Percentiles rank a stretch among this genome's conserved stretches.
phyloP scores from a whole-genome alignment of 2,329 filamentous ascomycete species.

The Scolecobasidium constrictum region DNA sequence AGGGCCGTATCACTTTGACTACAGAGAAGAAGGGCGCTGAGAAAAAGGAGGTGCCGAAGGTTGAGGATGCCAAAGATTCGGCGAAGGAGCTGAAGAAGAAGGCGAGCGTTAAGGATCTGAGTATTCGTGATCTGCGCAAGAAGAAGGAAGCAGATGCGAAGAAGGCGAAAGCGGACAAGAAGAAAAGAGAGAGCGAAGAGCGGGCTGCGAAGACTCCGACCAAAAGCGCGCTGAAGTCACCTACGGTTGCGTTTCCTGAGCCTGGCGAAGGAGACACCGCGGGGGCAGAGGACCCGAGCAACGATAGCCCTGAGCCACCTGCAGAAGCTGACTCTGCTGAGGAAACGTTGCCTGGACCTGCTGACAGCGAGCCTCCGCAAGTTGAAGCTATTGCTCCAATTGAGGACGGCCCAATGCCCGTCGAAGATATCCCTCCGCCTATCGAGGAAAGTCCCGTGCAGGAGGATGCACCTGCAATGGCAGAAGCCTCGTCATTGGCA shows the following conservation, averaged over 20 bases:
- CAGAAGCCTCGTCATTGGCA: no score
- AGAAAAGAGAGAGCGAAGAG: conserved; percentile 1
- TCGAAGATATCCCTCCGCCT: no score
- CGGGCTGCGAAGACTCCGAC: background rate
- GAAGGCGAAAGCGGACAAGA: conserved; percentile 3
- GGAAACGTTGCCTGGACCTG: no score
- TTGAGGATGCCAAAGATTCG: background rate
- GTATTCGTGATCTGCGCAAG: conserved; percentile 4
- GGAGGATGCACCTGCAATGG: no score
- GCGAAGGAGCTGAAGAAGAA: background rate
- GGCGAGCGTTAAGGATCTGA: conserved; percentile 1
- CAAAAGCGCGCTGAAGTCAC: conserved; percentile 5
- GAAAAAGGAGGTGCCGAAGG: conserved; percentile 1
- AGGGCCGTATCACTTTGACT: conserved; percentile 7
- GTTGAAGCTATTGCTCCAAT: no score
- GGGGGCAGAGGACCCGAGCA: no score
- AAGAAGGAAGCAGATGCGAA: background rate
- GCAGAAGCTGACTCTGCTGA: no score
- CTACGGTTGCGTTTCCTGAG: conserved; percentile 1
- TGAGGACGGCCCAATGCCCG: no score
- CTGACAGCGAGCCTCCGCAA: no score
- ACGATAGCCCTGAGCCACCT: no score
- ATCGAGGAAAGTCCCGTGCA: no score
- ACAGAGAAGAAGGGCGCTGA: conserved; percentile 7
- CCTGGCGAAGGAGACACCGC: no score